phyloP scores from a whole-genome alignment of 164 flowering plant species.

The Vitis labrusca region DNA sequence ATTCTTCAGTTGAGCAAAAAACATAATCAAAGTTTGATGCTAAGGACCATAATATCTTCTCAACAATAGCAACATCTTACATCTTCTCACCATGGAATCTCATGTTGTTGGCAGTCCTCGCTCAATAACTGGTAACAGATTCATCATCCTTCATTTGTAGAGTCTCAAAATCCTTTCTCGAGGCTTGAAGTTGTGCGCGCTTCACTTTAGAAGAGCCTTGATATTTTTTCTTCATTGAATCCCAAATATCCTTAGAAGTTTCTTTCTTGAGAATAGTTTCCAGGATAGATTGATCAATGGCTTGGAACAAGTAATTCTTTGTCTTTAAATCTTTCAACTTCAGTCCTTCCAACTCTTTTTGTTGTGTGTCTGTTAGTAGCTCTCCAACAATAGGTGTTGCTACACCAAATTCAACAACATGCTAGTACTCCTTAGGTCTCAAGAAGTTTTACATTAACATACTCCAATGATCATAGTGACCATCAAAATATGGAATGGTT shows the following conservation, averaged over 20 bases:
- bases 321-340: conserved; percentile 11
- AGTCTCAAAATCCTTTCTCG: conserved; percentile 7
- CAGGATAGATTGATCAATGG: conserved; percentile 13
- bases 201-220: conserved; percentile 17
- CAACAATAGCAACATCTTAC: conserved; percentile 16
- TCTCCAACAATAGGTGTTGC: too few relatives aligned
- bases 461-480: conserved; percentile 12
- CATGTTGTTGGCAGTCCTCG: conserved; percentile 14
- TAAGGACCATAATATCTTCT: conserved; percentile 16
- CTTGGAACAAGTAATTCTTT: conserved; percentile 15
- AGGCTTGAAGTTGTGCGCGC: conserved; percentile 22
- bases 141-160: conserved; percentile 20
- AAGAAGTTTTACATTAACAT: conserved; percentile 1
- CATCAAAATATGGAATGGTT: conserved; percentile 5
- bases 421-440: neutral
- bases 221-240: conserved; percentile 19
- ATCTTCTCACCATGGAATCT: conserved; percentile 22
- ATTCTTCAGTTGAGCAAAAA: conserved; percentile 17
- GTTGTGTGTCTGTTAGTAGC: neutral
- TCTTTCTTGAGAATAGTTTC: conserved; percentile 24
- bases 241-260: conserved; percentile 23
- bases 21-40: conserved; percentile 5
- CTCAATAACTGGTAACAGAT: conserved; percentile 8
- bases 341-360: neutral
- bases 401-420: too few relatives aligned